Percentiles rank a stretch among this genome's conserved stretches.
Conservation (phyloP, 768 basidiomycete species). For the Austroboletus eburneus region DNA sequence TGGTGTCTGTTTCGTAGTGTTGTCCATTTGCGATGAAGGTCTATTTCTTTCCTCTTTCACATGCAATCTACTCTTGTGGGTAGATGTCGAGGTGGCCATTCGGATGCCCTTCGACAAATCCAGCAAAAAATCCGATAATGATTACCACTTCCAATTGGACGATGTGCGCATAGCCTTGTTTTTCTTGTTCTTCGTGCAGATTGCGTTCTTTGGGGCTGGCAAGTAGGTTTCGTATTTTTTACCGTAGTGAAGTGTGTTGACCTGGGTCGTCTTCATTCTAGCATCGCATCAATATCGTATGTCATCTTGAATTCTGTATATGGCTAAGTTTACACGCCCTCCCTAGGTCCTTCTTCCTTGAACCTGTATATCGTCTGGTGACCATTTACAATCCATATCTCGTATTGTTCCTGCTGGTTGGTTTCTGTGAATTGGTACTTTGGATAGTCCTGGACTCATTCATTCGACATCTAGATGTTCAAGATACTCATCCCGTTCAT, state of each 20-base stretch:
- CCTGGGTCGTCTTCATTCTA: slow-evolving; percentile 28
- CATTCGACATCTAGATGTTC: neutral
- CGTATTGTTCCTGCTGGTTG: neutral
- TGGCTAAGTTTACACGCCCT: neutral
- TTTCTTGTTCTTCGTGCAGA: slow-evolving; percentile 83
- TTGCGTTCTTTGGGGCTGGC: slow-evolving; percentile 83
- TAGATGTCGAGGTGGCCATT: slow-evolving; percentile 50
- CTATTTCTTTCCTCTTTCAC: slow-evolving; percentile 75
- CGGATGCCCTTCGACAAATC: slow-evolving; percentile 5
- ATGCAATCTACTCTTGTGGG: slow-evolving; percentile 60
- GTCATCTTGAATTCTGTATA: slow-evolving; percentile 21
- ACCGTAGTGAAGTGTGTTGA: neutral
- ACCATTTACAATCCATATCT: neutral
- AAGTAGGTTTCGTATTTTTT: slow-evolving; percentile 47
- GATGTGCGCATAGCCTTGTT: slow-evolving; percentile 74
- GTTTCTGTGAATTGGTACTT: neutral
- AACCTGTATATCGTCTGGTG: neutral
- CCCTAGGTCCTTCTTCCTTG: slow-evolving; percentile 50
- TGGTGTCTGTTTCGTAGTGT: slow-evolving; percentile 68
- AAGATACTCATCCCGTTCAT: neutral
- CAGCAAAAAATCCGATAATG: slow-evolving; percentile 5
- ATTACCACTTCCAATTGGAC: slow-evolving; percentile 49
- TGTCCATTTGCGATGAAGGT: slow-evolving; percentile 80
- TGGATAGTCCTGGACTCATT: neutral
- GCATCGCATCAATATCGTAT: slow-evolving; percentile 81